Evolutionary conservation across 106 monocot genomes (phyloP).

Genomic region (Dendrobium nobile): DNA sequence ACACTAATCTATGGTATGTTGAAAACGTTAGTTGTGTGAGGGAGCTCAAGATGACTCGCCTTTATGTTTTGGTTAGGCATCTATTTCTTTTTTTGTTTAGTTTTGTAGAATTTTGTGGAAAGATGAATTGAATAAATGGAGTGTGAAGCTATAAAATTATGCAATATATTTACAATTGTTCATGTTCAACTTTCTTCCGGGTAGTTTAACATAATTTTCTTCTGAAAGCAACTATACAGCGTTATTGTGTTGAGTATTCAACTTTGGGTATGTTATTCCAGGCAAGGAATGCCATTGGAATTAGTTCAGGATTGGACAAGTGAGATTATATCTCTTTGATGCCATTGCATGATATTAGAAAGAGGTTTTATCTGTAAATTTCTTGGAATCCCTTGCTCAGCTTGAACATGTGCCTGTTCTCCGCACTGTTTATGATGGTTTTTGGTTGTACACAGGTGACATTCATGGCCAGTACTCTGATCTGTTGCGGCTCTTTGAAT

Average conservation of each 20-base stretch:
- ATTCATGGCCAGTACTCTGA: slow-evolving; percentile 51
- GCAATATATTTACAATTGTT: not conserved
- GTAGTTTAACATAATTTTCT: not conserved
- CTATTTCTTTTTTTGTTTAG: not conserved
- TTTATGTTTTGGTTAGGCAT: not conserved
- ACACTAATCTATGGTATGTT: not conserved
- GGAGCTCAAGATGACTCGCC: not conserved
- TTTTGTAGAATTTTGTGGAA: not conserved
- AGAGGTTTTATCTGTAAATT: not conserved
- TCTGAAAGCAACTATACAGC: not conserved
- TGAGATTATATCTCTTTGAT: not conserved
- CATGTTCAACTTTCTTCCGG: not conserved
- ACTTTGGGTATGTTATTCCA: not conserved
- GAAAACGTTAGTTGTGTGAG: too few species aligned
- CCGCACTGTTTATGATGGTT: not conserved
- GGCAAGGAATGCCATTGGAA: not conserved
- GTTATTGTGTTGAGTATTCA: not conserved
- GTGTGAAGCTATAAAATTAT: not conserved
- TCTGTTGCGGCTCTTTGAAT: slow-evolving; percentile 32
- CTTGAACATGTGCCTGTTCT: not conserved
- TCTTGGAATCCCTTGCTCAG: not conserved
- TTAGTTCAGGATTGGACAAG: not conserved
- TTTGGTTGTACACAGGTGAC: slow-evolving; percentile 30
- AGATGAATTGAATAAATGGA: not conserved
- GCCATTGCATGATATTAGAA: not conserved